A percentile compares a stretch with the other conserved stretches of the same genome.
Evolutionary conservation across 176 grass and related monocot species (phyloP).

Genomic region (Calamus simplicifolius): DNA sequence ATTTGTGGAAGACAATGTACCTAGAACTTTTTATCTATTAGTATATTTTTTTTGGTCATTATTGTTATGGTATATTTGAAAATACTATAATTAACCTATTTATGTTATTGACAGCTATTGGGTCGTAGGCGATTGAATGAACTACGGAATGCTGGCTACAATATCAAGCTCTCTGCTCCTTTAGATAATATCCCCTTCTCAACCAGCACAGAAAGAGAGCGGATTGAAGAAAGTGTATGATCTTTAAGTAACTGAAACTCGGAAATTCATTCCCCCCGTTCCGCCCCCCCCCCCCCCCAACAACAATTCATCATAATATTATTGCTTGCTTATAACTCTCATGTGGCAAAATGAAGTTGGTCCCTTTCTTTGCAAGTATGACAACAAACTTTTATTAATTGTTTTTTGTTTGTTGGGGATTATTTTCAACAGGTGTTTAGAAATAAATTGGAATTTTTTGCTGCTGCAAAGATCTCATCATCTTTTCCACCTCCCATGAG

Average conservation of each 20-base stretch:
- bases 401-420: too few species aligned
- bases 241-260: constrained; percentile 10
- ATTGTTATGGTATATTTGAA: too few species aligned
- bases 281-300: too few species aligned
- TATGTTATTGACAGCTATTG: constrained; percentile 50
- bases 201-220: constrained; percentile 59
- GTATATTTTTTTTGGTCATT: background rate
- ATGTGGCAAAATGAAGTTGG: too few species aligned
- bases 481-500: constrained; percentile 69
- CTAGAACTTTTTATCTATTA: constrained; percentile 3
- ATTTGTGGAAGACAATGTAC: constrained; percentile 97
- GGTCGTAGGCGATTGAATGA: constrained; percentile 82
- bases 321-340: too few species aligned
- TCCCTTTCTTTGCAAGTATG: too few species aligned
- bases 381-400: too few species aligned
- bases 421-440: constrained; percentile 52
- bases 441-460: constrained; percentile 95
- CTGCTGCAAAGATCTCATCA: constrained; percentile 76
- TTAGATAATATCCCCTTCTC: constrained; percentile 84
- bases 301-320: too few species aligned
- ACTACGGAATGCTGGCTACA: constrained; percentile 85
- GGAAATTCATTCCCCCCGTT: background rate
- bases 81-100: background rate
- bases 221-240: constrained; percentile 84
- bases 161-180: constrained; percentile 70